Percentiles rank a stretch among this genome's conserved stretches.
Evolutionary conservation across 495 filamentous ascomycete species (phyloP).

Genomic region (Neurospora cerealis): DNA sequence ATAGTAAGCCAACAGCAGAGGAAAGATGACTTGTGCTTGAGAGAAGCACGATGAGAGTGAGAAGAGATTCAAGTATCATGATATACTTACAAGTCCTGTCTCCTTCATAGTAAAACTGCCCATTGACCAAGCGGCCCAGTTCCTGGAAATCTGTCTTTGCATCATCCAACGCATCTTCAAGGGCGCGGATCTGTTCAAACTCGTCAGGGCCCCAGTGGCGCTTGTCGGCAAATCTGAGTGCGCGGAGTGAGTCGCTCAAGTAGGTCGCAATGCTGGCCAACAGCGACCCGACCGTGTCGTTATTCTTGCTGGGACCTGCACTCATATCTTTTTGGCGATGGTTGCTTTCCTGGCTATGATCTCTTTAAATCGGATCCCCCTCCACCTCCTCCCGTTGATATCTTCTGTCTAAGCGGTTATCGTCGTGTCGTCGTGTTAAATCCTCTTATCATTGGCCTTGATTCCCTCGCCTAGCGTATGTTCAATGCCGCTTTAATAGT

Average conservation of each 20-base stretch:
- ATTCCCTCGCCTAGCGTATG: neutral
- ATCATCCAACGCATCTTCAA: constrained; percentile 39
- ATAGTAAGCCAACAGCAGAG: neutral
- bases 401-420: neutral
- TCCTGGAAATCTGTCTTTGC: constrained; percentile 44
- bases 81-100: constrained; percentile 32
- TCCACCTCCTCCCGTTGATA: neutral
- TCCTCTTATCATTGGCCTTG: neutral
- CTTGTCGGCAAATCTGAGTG: constrained; percentile 41
- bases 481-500: neutral
- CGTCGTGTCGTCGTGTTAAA: neutral
- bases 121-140: constrained; percentile 34
- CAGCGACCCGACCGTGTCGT: constrained; percentile 38
- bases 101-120: constrained; percentile 38
- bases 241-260: constrained; percentile 33
- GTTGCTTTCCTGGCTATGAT: constrained; percentile 8
- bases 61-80: neutral
- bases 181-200: constrained; percentile 36
- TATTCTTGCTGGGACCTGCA: constrained; percentile 4
- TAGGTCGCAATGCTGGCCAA: constrained; percentile 37
- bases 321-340: constrained; percentile 1
- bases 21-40: neutral
- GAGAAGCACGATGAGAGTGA: neutral
- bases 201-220: constrained; percentile 39
- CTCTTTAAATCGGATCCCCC: neutral